Percentiles rank a stretch among this genome's conserved stretches.
These are phyloP conservation scores for Raphanus hybrid DNA, from an alignment of 441 rosid species.

Conservation along the genomic window DNA sequence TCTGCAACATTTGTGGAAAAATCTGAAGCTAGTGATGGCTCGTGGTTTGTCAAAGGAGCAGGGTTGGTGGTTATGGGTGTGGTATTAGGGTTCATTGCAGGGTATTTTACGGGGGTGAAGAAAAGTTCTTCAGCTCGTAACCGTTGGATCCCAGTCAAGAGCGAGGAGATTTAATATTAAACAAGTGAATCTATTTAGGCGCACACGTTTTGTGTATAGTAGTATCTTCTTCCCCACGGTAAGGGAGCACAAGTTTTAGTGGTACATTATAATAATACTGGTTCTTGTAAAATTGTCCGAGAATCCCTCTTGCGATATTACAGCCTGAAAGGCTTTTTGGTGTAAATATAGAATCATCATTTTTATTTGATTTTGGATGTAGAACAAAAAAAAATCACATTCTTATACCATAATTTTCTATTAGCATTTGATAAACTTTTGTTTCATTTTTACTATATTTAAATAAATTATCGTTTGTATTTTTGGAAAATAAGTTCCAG, in stretches of 20 bases:
- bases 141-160: constrained; percentile 70
- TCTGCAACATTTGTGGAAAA: constrained; percentile 22
- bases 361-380: background rate
- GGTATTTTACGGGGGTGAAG: constrained; percentile 57
- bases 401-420: background rate
- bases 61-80: constrained; percentile 66
- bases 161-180: constrained; percentile 52
- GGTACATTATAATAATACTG: constrained; percentile 22
- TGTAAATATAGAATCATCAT: constrained; percentile 4
- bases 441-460: background rate
- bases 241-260: constrained; percentile 3
- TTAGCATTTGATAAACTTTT: background rate
- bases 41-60: constrained; percentile 61
- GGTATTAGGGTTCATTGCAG: constrained; percentile 66
- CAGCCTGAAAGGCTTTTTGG: background rate
- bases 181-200: constrained; percentile 17
- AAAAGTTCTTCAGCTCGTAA: constrained; percentile 44
- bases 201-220: constrained; percentile 35
- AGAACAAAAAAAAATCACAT: background rate
- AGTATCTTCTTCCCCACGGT: constrained; percentile 26
- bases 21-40: constrained; percentile 42
- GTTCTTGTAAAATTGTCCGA: constrained; percentile 19
- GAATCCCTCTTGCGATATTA: constrained; percentile 5
- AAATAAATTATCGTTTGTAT: background rate
- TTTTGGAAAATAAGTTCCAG: too few species aligned